Base-by-base conservation (phyloP, 306 rosid genomes). In the Coriaria nepalensis region DNA sequence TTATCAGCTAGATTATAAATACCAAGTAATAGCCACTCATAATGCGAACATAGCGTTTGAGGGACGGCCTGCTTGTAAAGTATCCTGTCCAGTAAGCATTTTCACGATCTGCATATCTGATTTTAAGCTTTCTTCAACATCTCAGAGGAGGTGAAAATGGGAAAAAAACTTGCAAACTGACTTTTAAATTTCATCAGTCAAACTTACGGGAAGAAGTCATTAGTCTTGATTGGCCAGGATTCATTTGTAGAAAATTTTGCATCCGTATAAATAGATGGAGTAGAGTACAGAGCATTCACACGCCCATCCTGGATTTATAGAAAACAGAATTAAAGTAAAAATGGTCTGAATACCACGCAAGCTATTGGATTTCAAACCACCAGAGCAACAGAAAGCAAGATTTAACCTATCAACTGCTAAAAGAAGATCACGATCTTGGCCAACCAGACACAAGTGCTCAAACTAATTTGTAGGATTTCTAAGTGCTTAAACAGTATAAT, bases 21-120 rank as follows among this genome's bases (percentile, higher is more conserved):
- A 81, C 98, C 94, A 90, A 72, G 74, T 81, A 85, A 69, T 85
- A 90, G 55, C 87, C 87, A 64, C 98, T 85, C 82, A 65, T 29
- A 35, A 56, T 48, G 79, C 98, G 79, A 48, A 90, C 85, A 56
- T 79, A 90, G 50, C 78, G 75, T 72, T 90, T 90, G 56, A 81
- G 33, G 34, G 85, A 78, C 47, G 98, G 94, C 66, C 98, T 85
- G 64, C 98, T 90, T 44, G 93, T 84, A 62, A 88, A 88, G 66
- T 90, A 90, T 43, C 98, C 98, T 6, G 98, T 90, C 98, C 98
- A 90, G 66, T 84, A 90, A 37, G 74, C 98, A 73, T 90, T 85
- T 48, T 55, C 52, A 33, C 77, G 81, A 65, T 90, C 98, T 34
- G 98, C 98, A 63, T 90, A 90, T 57, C 95, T 90, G 72, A 53